Evolutionary conservation across 345 rosid species (phyloP), one percentile per base, ranked within the genome.

Genomic region (Combretum micranthum): DNA sequence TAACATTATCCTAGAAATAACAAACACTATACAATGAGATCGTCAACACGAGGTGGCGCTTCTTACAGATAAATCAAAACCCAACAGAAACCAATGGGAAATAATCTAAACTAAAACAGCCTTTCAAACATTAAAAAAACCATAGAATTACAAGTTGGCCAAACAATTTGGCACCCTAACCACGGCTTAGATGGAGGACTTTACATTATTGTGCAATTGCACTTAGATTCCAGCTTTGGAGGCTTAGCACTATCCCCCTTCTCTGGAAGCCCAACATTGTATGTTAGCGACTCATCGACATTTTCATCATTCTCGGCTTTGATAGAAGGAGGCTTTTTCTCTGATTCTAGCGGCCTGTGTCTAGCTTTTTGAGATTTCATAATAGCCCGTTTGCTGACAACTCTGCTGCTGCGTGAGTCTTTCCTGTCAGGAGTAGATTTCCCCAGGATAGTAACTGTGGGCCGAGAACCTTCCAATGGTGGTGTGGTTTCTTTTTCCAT

Each of bases 131-230:
- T 64, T 61, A 70, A 50, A 63, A 8, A 15, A 47, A 48, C 52
- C 20, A 48, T n/a, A 6, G 20, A n/a, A 3, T n/a, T 16, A 48
- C 26, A 15, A 42, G 58, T n/a, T n/a, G n/a, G n/a, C n/a, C n/a
- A n/a, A n/a, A n/a, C n/a, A n/a, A n/a, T n/a, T n/a, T n/a, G n/a
- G n/a, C n/a, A n/a, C n/a, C n/a, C n/a, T n/a, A n/a, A n/a, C n/a
- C n/a, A n/a, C n/a, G n/a, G n/a, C n/a, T n/a, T n/a, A n/a, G n/a
- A n/a, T n/a, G n/a, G n/a, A n/a, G n/a, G n/a, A n/a, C n/a, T n/a
- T n/a, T n/a, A n/a, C 99, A 93, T 89, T 76, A 93, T 87, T 55
- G 92, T 70, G 90, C 99, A 93, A 65, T 93, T 93, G 82, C 99
- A 93, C 75, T 89, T 93, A 42, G 91, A 83, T 75, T 93, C 96